Evolutionary conservation across 805 yeast species (phyloP).

Genomic region (Candida maesae): DNA sequence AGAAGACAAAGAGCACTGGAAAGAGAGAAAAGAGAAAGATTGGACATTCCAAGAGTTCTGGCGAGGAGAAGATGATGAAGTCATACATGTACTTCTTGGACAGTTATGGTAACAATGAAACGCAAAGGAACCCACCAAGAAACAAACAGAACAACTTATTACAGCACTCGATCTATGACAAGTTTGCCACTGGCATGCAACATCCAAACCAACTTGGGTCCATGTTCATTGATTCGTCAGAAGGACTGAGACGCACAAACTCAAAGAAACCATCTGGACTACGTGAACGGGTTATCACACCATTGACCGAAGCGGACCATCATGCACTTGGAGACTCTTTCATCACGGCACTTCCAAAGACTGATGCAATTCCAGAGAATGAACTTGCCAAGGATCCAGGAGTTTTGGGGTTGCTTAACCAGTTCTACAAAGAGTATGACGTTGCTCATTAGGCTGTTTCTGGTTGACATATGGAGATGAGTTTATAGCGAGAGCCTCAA

Average conservation of each 20-base stretch:
- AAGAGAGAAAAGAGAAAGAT: slow-evolving; percentile 29
- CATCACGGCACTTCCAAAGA: slow-evolving; percentile 35
- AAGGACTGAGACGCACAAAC: slow-evolving; percentile 3
- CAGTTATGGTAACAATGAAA: slow-evolving; percentile 58
- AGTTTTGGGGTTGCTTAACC: slow-evolving; percentile 76
- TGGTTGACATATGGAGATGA: not conserved
- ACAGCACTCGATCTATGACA: slow-evolving; percentile 9
- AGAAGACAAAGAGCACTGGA: slow-evolving; percentile 44
- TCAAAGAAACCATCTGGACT: slow-evolving; percentile 1
- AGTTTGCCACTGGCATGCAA: slow-evolving; percentile 4
- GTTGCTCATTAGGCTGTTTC: slow-evolving; percentile 11
- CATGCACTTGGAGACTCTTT: slow-evolving; percentile 40
- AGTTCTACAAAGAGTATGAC: slow-evolving; percentile 55
- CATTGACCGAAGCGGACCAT: slow-evolving; percentile 9
- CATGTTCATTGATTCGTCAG: slow-evolving; percentile 10
- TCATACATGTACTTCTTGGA: slow-evolving; percentile 86
- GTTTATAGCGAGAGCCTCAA: too few relatives aligned
- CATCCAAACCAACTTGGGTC: slow-evolving; percentile 8
- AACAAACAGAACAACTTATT: slow-evolving; percentile 5
- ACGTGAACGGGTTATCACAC: slow-evolving; percentile 5
- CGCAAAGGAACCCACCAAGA: slow-evolving; percentile 26
- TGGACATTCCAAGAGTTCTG: slow-evolving; percentile 37
- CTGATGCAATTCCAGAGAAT: slow-evolving; percentile 30
- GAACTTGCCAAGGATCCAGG: slow-evolving; percentile 42
- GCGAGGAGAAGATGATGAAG: slow-evolving; percentile 84